Evolutionary conservation across 805 yeast genomes (phyloP).

Genomic region (Wickerhamiella parazyma): DNA sequence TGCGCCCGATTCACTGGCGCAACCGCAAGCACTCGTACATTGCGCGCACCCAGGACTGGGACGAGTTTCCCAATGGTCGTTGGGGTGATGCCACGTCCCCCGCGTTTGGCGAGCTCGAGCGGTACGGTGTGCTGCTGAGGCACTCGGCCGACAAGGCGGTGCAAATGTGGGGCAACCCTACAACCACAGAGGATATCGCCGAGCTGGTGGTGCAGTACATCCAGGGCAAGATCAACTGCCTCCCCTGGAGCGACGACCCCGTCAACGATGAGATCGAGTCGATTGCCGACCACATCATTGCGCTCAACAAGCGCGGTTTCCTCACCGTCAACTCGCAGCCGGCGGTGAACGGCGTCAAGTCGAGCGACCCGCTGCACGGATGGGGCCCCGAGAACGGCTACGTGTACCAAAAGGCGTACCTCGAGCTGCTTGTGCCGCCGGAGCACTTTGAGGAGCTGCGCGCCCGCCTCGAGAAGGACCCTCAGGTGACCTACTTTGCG

Average conservation of each 20-base stretch:
- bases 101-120: slow-evolving; percentile 83
- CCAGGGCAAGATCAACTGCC: slow-evolving; percentile 51
- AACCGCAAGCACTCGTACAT: slow-evolving; percentile 83
- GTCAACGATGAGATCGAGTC: slow-evolving; percentile 60
- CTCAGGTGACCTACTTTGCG: slow-evolving; percentile 62
- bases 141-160: slow-evolving; percentile 62
- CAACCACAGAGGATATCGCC: slow-evolving; percentile 42
- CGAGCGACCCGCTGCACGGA: slow-evolving; percentile 61
- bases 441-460: slow-evolving; percentile 35
- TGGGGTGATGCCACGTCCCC: slow-evolving; percentile 99
- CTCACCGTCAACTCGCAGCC: slow-evolving; percentile 90
- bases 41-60: slow-evolving; percentile 86
- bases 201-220: slow-evolving; percentile 55
- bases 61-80: slow-evolving; percentile 96
- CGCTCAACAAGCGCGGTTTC: slow-evolving; percentile 53
- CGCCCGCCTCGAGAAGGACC: slow-evolving; percentile 31
- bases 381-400: slow-evolving; percentile 95
- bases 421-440: slow-evolving; percentile 71
- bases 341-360: slow-evolving; percentile 65
- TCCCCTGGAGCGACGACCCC: slow-evolving; percentile 96
- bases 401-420: slow-evolving; percentile 86
- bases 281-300: slow-evolving; percentile 44
- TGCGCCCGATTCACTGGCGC: slow-evolving; percentile 94
- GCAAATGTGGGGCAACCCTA: slow-evolving; percentile 83
- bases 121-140: slow-evolving; percentile 67